Percentiles rank a stretch among this genome's conserved stretches.
phyloP scores from a whole-genome alignment of 2,329 filamentous ascomycete species.

The Aureobasidium pullulans region DNA sequence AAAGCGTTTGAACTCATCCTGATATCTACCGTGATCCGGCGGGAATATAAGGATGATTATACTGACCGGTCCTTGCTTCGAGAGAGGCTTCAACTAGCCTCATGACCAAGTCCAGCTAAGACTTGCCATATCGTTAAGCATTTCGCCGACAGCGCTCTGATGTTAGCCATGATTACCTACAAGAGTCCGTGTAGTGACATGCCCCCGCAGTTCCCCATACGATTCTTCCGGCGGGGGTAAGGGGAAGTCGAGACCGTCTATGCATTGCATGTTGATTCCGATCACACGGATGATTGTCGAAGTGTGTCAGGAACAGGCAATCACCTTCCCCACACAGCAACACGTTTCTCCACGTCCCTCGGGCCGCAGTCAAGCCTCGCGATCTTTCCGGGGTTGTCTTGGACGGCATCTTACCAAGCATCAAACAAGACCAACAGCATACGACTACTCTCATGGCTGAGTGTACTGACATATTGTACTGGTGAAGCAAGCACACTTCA shows the following conservation, averaged over 20 bases:
- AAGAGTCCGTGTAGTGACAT: neutral
- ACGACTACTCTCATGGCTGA: too few relatives aligned
- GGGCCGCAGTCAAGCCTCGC: slow-evolving; percentile 6
- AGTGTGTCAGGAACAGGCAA: neutral
- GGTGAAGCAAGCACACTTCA: too few relatives aligned
- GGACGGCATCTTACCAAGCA: neutral
- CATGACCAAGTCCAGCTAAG: neutral
- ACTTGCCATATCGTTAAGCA: neutral
- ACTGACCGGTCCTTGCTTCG: neutral
- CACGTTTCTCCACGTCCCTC: slow-evolving; percentile 6
- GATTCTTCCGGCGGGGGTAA: neutral
- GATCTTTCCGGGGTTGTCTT: neutral
- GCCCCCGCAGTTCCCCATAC: neutral
- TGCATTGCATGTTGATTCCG: neutral
- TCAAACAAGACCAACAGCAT: neutral
- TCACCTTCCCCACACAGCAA: neutral
- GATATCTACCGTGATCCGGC: neutral
- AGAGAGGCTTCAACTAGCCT: neutral
- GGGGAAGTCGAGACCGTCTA: neutral
- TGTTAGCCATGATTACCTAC: neutral
- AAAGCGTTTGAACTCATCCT: neutral
- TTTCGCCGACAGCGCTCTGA: neutral
- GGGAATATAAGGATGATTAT: neutral
- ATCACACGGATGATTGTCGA: neutral
- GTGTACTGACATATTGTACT: too few relatives aligned